A percentile compares a stretch with the other conserved stretches of the same genome.
Evolutionary conservation across 306 rosid species (phyloP).

Genomic region (Quercus bicolor): DNA sequence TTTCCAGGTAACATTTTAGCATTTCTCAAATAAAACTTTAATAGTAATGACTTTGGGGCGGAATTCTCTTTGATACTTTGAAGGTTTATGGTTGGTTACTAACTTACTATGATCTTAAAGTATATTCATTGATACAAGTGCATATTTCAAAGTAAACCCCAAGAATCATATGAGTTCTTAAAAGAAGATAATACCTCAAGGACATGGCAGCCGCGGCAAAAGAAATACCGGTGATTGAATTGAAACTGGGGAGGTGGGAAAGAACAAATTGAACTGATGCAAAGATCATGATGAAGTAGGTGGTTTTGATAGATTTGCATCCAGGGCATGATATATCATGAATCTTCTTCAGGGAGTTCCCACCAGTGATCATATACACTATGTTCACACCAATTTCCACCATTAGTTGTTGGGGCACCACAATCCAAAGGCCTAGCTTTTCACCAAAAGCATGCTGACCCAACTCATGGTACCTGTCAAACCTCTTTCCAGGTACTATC

Average conservation of each 20-base stretch:
- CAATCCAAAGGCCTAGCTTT: conserved; percentile 36
- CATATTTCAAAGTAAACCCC: no score
- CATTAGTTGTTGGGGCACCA: conserved; percentile 43
- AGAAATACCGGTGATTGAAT: conserved; percentile 38
- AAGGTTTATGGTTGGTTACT: no score
- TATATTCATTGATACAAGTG: no score
- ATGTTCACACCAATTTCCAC: conserved; percentile 31
- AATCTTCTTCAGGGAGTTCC: conserved; percentile 33
- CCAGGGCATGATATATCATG: conserved; percentile 17
- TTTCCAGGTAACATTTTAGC: no score
- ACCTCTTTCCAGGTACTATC: conserved; percentile 36
- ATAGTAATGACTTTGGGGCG: no score
- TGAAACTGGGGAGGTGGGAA: conserved; percentile 43
- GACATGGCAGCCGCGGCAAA: conserved; percentile 44
- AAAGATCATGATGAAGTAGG: conserved; percentile 43
- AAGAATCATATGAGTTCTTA: neutral
- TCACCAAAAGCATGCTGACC: conserved; percentile 41
- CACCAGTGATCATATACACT: conserved; percentile 47
- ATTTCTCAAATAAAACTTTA: no score
- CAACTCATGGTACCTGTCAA: conserved; percentile 46
- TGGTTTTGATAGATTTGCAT: conserved; percentile 33
- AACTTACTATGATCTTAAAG: no score
- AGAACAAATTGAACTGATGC: conserved; percentile 34
- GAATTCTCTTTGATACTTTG: neutral
- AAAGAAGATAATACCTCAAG: conserved; percentile 24